Base-by-base conservation (phyloP, 2,329 filamentous ascomycete species). In the Aspergillus pseudoviridinutans region DNA sequence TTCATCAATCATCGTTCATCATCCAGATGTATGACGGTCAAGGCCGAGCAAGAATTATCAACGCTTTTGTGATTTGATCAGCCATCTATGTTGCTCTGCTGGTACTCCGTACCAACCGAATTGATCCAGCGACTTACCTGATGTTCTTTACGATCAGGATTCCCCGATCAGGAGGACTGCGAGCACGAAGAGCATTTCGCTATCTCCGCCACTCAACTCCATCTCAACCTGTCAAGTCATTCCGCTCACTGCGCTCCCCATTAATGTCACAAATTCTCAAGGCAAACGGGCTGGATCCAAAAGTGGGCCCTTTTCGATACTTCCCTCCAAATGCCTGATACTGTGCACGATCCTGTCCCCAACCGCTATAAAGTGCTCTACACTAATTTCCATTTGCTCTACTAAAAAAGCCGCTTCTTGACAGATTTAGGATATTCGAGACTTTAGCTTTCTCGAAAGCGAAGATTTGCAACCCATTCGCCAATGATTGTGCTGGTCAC, bases 401-500 rank as follows among this genome's bases (percentile, higher is more conserved):
- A 44, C 41, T 49, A n/a, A 38, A 50, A 29, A 46, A 28, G 32
- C 8, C 27, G 46, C 41, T 50, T 28, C 50, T 53, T 54, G 53
- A 53, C 53, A n/a, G 44, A 49, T 49, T 24, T 44, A 44, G 42
- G 47, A 28, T 51, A 41, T 41, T 38, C 28, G 49, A 49, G 50
- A 38, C 55, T 54, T 50, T 47, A 53, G 35, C 50, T 54, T 14
- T 53, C 57, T 57, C 50, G 49, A 52, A 41, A 57, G 54, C 51
- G 57, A 65, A 63, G 66, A 50, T 54, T 51, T 42, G 50, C 50
- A 32, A 58, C 58, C 54, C 56, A 53, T 61, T 44, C 46, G 55
- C 68, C 70, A 73, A 73, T 71, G 52, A 67, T 57, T 54, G 59
- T 54, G 24, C 49, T 49, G 49, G 56, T 56, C 62, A 66, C 64